Conservation (phyloP, 1,284 basidiomycete species). For the Neotropicomus parvogracilis region DNA sequence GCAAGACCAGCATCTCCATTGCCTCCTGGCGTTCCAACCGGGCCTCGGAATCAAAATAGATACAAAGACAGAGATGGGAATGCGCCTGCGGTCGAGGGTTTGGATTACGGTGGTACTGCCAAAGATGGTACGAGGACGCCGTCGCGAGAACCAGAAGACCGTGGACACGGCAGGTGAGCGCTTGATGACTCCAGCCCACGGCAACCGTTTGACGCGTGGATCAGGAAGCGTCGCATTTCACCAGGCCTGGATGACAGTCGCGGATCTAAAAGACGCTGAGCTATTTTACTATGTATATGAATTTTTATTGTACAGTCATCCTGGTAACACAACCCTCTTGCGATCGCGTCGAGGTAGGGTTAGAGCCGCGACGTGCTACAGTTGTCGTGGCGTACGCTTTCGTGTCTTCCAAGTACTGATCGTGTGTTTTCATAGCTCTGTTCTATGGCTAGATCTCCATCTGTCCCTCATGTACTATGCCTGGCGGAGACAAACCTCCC, state of each 20-base stretch:
- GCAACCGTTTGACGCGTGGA: constrained; percentile 12
- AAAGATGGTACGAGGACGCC: constrained; percentile 47
- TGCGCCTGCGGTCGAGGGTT: constrained; percentile 74
- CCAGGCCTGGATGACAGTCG: constrained; percentile 57
- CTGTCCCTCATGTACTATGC: too few species aligned
- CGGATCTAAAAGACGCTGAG: constrained; percentile 60
- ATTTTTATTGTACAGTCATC: constrained; percentile 23
- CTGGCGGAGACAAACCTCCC: too few species aligned
- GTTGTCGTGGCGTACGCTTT: neutral
- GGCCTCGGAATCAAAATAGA: constrained; percentile 80
- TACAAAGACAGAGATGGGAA: constrained; percentile 83
- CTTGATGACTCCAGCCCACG: neutral
- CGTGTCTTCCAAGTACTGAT: neutral
- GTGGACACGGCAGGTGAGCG: constrained; percentile 45
- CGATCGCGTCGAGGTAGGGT: constrained; percentile 3
- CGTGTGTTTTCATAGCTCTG: neutral
- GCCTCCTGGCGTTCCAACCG: constrained; percentile 79
- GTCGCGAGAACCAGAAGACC: constrained; percentile 57
- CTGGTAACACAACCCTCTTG: constrained; percentile 9
- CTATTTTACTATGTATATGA: constrained; percentile 32
- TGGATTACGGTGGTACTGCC: constrained; percentile 71
- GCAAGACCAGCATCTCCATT: constrained; percentile 74
- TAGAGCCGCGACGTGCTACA: neutral
- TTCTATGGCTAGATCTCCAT: too few species aligned
- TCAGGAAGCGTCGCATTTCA: constrained; percentile 58